Percentiles rank a stretch among this genome's conserved stretches.
Conservation (phyloP, 2,329 filamentous ascomycete species). For the Apiospora rasikravindrae region DNA sequence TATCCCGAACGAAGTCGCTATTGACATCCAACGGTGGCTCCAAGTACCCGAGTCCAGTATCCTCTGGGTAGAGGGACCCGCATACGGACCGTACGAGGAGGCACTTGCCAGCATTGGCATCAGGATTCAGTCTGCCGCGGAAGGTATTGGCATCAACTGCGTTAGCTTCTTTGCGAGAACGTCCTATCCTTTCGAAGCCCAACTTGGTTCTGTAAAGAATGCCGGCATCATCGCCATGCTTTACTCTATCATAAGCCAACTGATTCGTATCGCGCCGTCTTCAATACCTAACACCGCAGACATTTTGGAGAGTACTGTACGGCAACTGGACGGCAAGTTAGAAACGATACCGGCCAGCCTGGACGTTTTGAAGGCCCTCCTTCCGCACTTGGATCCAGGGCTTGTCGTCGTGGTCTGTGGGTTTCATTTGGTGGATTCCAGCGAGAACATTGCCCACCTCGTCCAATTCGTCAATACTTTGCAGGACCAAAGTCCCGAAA, state of each 20-base stretch:
- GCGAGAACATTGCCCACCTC: neutral
- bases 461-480: constrained; percentile 15
- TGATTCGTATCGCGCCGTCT: constrained; percentile 9
- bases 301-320: neutral
- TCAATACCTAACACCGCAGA: neutral
- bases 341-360: constrained; percentile 17
- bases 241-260: constrained; percentile 18
- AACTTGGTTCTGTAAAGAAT: neutral
- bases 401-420: constrained; percentile 21
- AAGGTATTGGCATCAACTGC: neutral
- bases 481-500: neutral
- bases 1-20: neutral
- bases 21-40: neutral
- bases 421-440: constrained; percentile 19
- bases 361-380: constrained; percentile 15
- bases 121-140: neutral
- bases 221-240: constrained; percentile 16
- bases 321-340: constrained; percentile 17
- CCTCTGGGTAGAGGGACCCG: constrained; percentile 21
- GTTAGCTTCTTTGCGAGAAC: constrained; percentile 19
- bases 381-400: constrained; percentile 10
- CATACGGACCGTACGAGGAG: neutral
- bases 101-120: neutral
- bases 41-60: neutral
- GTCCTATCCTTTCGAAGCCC: neutral